phyloP scores from a whole-genome alignment of 345 rosid species.

The Eucalyptus fibrosa region DNA sequence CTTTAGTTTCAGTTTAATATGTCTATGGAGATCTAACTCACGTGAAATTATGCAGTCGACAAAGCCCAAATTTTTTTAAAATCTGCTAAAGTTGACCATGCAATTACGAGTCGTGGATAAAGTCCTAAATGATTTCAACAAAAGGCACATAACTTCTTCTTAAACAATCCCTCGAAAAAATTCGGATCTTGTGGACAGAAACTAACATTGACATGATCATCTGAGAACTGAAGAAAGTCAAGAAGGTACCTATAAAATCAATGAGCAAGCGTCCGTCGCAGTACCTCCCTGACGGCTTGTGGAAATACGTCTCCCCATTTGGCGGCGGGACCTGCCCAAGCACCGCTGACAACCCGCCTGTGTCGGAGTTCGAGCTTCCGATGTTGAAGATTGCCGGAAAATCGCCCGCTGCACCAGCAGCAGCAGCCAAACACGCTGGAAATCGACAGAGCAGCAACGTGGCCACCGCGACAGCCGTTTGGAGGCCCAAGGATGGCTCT shows the following conservation, averaged over 20 bases:
- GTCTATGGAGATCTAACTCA: background rate
- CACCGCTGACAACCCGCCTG: slow-evolving; percentile 41
- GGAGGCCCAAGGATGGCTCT: background rate
- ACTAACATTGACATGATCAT: background rate
- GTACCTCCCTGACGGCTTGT: slow-evolving; percentile 40
- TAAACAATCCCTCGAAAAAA: background rate
- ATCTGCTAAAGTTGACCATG: background rate
- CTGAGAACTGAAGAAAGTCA: background rate
- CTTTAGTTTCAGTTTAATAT: background rate
- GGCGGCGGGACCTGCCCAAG: slow-evolving; percentile 47
- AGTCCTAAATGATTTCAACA: background rate
- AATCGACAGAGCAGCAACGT: background rate
- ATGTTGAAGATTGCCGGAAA: slow-evolving; percentile 33
- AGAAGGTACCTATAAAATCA: slow-evolving; percentile 42
- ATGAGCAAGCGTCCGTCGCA: slow-evolving; percentile 48
- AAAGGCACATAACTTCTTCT: background rate
- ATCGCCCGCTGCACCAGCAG: background rate
- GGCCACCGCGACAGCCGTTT: background rate
- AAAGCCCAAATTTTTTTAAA: background rate
- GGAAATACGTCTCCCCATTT: slow-evolving; percentile 43
- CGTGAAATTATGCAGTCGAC: background rate
- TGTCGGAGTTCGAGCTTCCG: slow-evolving; percentile 35
- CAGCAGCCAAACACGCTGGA: background rate
- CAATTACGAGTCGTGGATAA: background rate
- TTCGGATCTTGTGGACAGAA: background rate